These are phyloP conservation scores for Apodospora peruviana DNA, from an alignment of 495 filamentous ascomycete genomes.

Conservation along the genomic window DNA sequence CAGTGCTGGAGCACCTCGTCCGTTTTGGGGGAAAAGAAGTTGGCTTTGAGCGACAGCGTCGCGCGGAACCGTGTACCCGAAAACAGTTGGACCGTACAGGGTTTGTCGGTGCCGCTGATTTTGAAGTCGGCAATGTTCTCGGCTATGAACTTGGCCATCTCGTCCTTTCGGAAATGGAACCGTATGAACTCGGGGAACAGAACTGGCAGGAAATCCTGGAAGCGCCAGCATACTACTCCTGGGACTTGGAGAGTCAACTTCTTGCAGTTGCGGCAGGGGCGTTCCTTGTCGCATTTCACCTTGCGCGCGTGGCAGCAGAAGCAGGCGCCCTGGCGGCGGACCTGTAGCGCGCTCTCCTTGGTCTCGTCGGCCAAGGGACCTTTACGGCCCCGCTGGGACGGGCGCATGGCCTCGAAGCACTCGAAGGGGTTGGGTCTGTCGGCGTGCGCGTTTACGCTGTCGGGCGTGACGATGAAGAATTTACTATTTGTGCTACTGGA, in stretches of 20 bases:
- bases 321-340: constrained; percentile 42
- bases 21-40: constrained; percentile 41
- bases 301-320: constrained; percentile 47
- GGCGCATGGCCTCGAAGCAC: constrained; percentile 40
- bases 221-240: constrained; percentile 42
- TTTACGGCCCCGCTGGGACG: constrained; percentile 41
- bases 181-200: constrained; percentile 46
- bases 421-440: constrained; percentile 41
- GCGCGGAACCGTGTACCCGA: constrained; percentile 34
- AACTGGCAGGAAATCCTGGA: constrained; percentile 36
- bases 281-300: constrained; percentile 40
- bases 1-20: constrained; percentile 41
- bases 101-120: constrained; percentile 25
- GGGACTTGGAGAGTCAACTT: constrained; percentile 38
- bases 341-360: constrained; percentile 41
- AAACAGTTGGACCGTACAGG: constrained; percentile 36
- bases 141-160: constrained; percentile 36
- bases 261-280: constrained; percentile 43
- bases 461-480: constrained; percentile 44
- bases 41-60: constrained; percentile 33
- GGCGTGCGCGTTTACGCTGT: constrained; percentile 35
- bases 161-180: constrained; percentile 37
- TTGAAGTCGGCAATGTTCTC: constrained; percentile 37
- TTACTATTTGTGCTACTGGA: constrained; percentile 24
- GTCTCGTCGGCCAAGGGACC: constrained; percentile 40